Percentiles rank a stretch among this genome's conserved stretches.
These are phyloP conservation scores for Mycena albidolilacea DNA, from an alignment of 768 basidiomycete species.

Conservation along the genomic window DNA sequence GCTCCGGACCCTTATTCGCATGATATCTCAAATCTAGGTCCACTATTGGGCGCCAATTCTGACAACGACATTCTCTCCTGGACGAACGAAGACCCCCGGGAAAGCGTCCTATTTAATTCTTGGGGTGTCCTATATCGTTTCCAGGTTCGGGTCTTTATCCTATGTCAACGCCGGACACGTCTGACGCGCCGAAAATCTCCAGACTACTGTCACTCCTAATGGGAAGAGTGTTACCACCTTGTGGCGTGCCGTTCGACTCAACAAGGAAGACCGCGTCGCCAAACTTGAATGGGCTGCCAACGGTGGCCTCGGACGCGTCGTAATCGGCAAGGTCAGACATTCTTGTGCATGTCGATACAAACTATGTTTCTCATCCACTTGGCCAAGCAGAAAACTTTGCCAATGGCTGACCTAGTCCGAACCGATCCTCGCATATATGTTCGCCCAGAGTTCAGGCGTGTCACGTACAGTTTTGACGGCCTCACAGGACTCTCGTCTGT, in stretches of 20 bases:
- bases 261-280: constrained; percentile 60
- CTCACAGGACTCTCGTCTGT: constrained; percentile 73
- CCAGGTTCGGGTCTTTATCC: constrained; percentile 61
- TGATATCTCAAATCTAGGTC: too few species aligned
- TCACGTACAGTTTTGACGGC: constrained; percentile 31
- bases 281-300: constrained; percentile 90
- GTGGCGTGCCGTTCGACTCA: too few species aligned
- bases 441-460: constrained; percentile 55
- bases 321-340: constrained; percentile 82
- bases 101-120: constrained; percentile 86
- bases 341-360: constrained; percentile 22
- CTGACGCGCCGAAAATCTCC: constrained; percentile 45
- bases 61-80: constrained; percentile 85
- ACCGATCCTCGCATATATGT: constrained; percentile 74
- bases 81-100: constrained; percentile 89
- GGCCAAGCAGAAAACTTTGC: constrained; percentile 72
- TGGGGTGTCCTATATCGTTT: constrained; percentile 89
- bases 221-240: constrained; percentile 51
- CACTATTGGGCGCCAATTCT: too few species aligned
- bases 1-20: too few species aligned
- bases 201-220: constrained; percentile 76
- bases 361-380: constrained; percentile 41
- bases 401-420: constrained; percentile 88
- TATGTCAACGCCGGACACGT: constrained; percentile 36
- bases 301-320: constrained; percentile 86